Conservation (phyloP, 306 rosid genomes). For the Biancaea sappan region DNA sequence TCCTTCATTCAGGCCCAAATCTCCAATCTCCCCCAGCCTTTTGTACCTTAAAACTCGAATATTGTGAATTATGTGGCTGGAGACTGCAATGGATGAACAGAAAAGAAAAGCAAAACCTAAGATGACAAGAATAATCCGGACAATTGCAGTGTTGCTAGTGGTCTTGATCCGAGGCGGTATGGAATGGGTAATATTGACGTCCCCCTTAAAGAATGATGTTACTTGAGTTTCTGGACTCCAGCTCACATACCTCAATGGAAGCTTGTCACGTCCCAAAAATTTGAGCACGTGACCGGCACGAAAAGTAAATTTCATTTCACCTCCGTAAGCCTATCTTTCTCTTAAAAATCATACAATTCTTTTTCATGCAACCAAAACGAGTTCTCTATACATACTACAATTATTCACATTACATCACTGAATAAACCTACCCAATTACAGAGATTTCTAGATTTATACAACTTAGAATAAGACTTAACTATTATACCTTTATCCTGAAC, state of each 20-base stretch:
- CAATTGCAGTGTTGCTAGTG: conserved; percentile 27
- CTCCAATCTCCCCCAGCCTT: conserved; percentile 31
- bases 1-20: conserved; percentile 35
- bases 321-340: too few relatives aligned
- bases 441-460: too few relatives aligned
- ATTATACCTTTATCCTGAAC: too few relatives aligned
- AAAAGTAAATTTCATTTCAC: too few relatives aligned
- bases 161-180: conserved; percentile 7
- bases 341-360: too few relatives aligned
- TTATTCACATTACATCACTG: too few relatives aligned
- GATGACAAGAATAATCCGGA: conserved; percentile 22
- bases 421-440: too few relatives aligned
- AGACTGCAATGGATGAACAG: conserved; percentile 14
- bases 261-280: too few relatives aligned
- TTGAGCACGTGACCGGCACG: too few relatives aligned
- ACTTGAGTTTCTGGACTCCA: rapidly evolving
- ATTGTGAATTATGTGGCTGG: conserved; percentile 31
- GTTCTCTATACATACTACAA: too few relatives aligned
- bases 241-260: conserved; percentile 37
- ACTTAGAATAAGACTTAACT: too few relatives aligned
- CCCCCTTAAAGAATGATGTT: conserved; percentile 28
- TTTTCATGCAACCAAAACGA: too few relatives aligned
- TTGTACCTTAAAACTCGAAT: conserved; percentile 34
- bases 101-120: neutral
- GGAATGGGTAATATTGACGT: neutral